Percentiles rank a stretch among this genome's conserved stretches.
Evolutionary conservation across 2,329 filamentous ascomycete species (phyloP).

Genomic region (Pyrenophora seminiperda): DNA sequence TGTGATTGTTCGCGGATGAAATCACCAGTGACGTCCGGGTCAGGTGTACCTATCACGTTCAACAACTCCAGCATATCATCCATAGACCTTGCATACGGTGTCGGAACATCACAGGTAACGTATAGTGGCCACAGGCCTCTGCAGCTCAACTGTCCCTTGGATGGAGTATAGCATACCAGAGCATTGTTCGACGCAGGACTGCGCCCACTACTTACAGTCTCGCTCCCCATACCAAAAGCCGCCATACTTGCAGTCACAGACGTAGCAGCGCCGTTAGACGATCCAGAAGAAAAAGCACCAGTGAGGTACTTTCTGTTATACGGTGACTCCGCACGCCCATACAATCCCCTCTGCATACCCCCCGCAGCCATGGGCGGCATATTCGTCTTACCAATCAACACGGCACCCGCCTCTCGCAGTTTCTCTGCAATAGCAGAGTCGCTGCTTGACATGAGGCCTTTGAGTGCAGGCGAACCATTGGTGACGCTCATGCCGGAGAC

Average conservation of each 20-base stretch:
- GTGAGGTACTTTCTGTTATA: conserved; percentile 61
- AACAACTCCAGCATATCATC: conserved; percentile 58
- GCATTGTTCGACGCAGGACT: conserved; percentile 63
- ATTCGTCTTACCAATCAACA: conserved; percentile 62
- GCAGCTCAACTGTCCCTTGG: conserved; percentile 57
- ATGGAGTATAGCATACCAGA: conserved; percentile 62
- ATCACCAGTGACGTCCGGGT: conserved; percentile 53
- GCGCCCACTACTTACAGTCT: conserved; percentile 63
- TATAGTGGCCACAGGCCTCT: conserved; percentile 63
- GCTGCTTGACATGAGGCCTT: conserved; percentile 55
- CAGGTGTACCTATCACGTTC: conserved; percentile 54
- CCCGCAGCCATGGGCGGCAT: conserved; percentile 66
- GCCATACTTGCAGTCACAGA: conserved; percentile 58
- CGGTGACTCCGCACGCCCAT: conserved; percentile 62
- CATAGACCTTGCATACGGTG: conserved; percentile 59
- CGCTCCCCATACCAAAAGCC: conserved; percentile 60
- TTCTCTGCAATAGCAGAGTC: conserved; percentile 59
- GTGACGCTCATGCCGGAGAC: conserved; percentile 60
- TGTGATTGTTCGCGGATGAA: conserved; percentile 61
- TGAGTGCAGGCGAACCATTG: conserved; percentile 61
- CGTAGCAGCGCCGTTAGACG: conserved; percentile 62
- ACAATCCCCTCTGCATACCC: conserved; percentile 63
- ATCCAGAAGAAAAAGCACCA: conserved; percentile 62
- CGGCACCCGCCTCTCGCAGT: conserved; percentile 56
- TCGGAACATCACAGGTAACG: conserved; percentile 61